Conservation (phyloP, 345 rosid species). For the Turritis glabra region DNA sequence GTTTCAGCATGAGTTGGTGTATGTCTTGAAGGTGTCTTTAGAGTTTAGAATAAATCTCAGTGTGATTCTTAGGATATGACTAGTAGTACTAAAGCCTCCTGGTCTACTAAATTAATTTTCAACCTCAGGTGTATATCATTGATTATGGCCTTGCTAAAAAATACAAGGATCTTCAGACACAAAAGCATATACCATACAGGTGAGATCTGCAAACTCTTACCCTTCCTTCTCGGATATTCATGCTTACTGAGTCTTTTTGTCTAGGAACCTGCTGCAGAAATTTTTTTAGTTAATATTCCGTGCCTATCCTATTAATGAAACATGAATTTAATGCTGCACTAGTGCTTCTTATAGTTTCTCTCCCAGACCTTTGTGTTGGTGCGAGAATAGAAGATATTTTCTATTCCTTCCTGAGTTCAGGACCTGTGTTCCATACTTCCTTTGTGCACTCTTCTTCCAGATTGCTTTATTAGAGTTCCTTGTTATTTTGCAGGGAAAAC, state of each 20-base stretch:
- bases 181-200: constrained; percentile 46
- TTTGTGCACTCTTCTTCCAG: neutral
- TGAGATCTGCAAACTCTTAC: constrained; percentile 15
- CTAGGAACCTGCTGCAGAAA: neutral
- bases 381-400: neutral
- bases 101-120: neutral
- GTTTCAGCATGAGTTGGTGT: constrained; percentile 1
- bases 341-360: neutral
- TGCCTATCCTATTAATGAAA: neutral
- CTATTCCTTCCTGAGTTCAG: neutral
- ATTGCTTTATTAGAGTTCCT: constrained; percentile 4
- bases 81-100: constrained; percentile 8
- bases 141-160: constrained; percentile 47
- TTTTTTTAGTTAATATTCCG: neutral
- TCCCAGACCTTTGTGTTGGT: neutral
- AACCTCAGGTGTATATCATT: constrained; percentile 41
- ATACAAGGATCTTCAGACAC: constrained; percentile 41
- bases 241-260: neutral
- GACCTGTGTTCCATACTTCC: constrained; percentile 12
- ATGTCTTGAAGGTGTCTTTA: neutral
- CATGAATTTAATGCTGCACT: neutral
- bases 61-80: constrained; percentile 1
- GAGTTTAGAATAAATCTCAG: neutral
- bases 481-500: constrained; percentile 68
- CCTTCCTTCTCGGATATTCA: neutral